Conservation (phyloP, 148 eudicot species). For the Chenopodium quinoa region DNA sequence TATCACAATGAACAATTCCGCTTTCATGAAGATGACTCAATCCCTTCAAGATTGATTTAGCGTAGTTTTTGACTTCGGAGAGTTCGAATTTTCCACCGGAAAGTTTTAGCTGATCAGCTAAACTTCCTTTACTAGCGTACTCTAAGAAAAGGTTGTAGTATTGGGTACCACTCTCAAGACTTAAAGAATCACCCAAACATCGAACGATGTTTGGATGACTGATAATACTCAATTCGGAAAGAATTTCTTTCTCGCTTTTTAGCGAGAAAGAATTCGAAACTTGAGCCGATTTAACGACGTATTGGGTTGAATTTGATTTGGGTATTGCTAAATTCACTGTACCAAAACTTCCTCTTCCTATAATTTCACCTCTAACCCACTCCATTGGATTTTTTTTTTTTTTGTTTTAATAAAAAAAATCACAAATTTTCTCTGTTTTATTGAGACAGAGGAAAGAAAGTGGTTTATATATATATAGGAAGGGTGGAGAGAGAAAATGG, state of each 20-base stretch:
- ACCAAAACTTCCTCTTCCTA: conserved; percentile 85
- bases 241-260: conserved; percentile 49
- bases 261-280: conserved; percentile 39
- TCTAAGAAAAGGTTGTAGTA: conserved; percentile 67
- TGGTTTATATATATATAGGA: conserved; percentile 21
- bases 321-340: conserved; percentile 59
- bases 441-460: background rate
- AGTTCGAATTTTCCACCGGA: conserved; percentile 29
- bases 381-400: conserved; percentile 40
- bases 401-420: background rate
- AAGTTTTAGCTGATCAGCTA: conserved; percentile 42
- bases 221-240: conserved; percentile 33
- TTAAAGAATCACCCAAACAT: conserved; percentile 48
- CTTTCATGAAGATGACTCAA: conserved; percentile 44
- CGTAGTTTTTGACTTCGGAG: conserved; percentile 37
- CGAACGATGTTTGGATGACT: conserved; percentile 41
- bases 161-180: conserved; percentile 43
- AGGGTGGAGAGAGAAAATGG: background rate
- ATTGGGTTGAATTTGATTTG: conserved; percentile 20
- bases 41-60: conserved; percentile 52
- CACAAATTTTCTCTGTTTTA: background rate
- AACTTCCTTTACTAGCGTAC: conserved; percentile 56
- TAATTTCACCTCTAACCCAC: conserved; percentile 65
- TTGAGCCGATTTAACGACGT: conserved; percentile 70
- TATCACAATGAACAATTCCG: conserved; percentile 78